These are phyloP conservation scores for Colletotrichum sp. DNA, from an alignment of 2,329 filamentous ascomycete species.

Conservation along the genomic window DNA sequence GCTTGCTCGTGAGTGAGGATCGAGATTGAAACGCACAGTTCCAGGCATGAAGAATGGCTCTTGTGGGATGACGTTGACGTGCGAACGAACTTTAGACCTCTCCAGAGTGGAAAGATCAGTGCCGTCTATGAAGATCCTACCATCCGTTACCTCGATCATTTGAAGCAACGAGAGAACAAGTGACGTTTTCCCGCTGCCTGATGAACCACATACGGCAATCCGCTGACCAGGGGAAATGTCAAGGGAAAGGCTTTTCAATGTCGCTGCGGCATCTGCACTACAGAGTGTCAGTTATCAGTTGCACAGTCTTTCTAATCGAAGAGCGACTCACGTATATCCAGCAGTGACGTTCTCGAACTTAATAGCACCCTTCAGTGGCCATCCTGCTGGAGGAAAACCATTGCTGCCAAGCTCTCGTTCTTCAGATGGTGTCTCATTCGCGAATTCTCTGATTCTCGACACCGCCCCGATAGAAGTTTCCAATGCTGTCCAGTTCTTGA, in stretches of 20 bases:
- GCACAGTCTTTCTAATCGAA: not conserved
- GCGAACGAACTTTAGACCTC: constrained; percentile 25
- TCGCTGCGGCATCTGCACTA: constrained; percentile 6
- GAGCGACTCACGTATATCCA: constrained; percentile 25
- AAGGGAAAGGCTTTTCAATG: constrained; percentile 30
- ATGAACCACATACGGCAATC: constrained; percentile 38
- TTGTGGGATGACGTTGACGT: constrained; percentile 54
- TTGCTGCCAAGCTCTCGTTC: constrained; percentile 14
- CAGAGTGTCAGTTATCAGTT: not conserved
- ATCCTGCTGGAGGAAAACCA: constrained; percentile 18
- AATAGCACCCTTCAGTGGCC: constrained; percentile 32
- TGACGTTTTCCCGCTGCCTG: constrained; percentile 36
- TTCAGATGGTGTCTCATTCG: constrained; percentile 29
- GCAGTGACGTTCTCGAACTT: constrained; percentile 31
- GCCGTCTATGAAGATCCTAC: constrained; percentile 49
- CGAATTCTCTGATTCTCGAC: not conserved
- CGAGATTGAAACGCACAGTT: constrained; percentile 53
- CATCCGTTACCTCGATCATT: constrained; percentile 48
- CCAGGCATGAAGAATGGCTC: constrained; percentile 56
- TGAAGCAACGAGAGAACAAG: constrained; percentile 50
- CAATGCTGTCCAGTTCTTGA: constrained; percentile 26
- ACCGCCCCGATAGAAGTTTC: constrained; percentile 4
- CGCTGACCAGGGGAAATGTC: constrained; percentile 25
- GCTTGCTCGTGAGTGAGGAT: constrained; percentile 41
- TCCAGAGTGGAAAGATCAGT: constrained; percentile 35